phyloP scores from a whole-genome alignment of 31 red algal genomes.

The Endocladia muricata region DNA sequence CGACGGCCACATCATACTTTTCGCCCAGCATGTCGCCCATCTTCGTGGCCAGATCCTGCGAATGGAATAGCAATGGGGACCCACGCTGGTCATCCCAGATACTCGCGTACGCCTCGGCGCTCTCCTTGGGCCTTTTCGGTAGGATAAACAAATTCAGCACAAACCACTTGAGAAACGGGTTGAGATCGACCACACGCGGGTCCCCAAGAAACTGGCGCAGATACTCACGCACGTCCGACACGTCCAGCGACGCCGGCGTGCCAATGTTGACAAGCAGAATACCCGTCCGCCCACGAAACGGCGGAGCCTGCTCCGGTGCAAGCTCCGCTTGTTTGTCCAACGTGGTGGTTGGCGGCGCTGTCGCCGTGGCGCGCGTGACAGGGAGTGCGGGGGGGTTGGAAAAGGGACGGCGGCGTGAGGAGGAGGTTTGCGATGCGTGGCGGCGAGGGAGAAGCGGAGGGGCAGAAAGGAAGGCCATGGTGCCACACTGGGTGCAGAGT shows the following conservation, averaged over 20 bases:
- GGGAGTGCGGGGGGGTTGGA: neutral
- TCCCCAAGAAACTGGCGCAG: conserved; percentile 96
- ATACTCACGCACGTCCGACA: conserved; percentile 94
- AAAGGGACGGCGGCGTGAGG: neutral
- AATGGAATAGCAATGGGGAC: conserved; percentile 86
- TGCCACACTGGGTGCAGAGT: too few relatives aligned
- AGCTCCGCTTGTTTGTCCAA: conserved; percentile 50
- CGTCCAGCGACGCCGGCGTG: conserved; percentile 74
- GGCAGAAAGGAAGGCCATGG: conserved; percentile 2
- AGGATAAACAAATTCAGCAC: conserved; percentile 93
- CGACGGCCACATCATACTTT: conserved; percentile 80
- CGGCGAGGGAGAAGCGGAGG: conserved; percentile 7
- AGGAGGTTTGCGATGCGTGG: neutral
- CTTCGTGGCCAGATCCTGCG: conserved; percentile 75
- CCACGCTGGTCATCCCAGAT: conserved; percentile 95
- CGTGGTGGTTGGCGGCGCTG: conserved; percentile 24
- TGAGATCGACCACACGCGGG: conserved; percentile 90
- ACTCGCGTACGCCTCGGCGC: conserved; percentile 87
- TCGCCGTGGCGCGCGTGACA: neutral
- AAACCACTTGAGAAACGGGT: conserved; percentile 79
- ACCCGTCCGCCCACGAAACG: conserved; percentile 82
- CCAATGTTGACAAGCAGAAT: conserved; percentile 96
- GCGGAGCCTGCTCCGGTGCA: conserved; percentile 52
- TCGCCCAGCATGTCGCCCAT: conserved; percentile 71
- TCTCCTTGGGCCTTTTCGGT: conserved; percentile 79